Evolutionary conservation across 2,329 filamentous ascomycete species (phyloP).

Genomic region (Colletotrichum spinosum): DNA sequence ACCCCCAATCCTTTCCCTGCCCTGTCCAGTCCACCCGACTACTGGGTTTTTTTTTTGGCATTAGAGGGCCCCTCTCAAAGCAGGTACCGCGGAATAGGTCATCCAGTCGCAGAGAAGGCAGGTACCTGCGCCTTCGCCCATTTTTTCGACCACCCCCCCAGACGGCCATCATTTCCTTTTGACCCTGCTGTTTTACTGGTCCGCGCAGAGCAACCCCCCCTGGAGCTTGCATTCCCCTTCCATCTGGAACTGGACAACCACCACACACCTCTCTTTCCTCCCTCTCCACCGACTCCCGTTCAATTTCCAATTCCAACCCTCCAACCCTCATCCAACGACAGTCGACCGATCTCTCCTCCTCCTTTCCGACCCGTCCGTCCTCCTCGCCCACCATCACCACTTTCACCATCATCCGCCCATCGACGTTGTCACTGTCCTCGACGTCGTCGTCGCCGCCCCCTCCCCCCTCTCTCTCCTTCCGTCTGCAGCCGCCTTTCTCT

Average conservation of each 20-base stretch:
- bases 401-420: slow-evolving; percentile 14
- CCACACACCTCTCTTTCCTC: slow-evolving; percentile 38
- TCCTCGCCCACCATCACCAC: slow-evolving; percentile 30
- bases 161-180: slow-evolving; percentile 39
- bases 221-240: slow-evolving; percentile 41
- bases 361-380: slow-evolving; percentile 34
- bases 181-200: slow-evolving; percentile 38
- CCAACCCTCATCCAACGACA: slow-evolving; percentile 36
- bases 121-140: slow-evolving; percentile 13
- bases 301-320: slow-evolving; percentile 35
- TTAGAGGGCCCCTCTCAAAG: slow-evolving; percentile 10
- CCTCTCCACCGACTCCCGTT: slow-evolving; percentile 36
- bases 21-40: slow-evolving; percentile 30
- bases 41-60: slow-evolving; percentile 31
- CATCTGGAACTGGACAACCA: slow-evolving; percentile 37
- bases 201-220: slow-evolving; percentile 37
- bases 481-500: slow-evolving; percentile 31
- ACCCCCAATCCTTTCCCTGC: slow-evolving; percentile 18
- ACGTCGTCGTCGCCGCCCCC: slow-evolving; percentile 12
- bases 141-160: slow-evolving; percentile 32
- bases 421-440: slow-evolving; percentile 16
- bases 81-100: background rate
- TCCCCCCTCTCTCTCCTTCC: slow-evolving; percentile 1
- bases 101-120: background rate
- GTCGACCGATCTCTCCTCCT: slow-evolving; percentile 33